Evolutionary conservation across 805 yeast species (phyloP).

Genomic region (Yarrowia sp.): DNA sequence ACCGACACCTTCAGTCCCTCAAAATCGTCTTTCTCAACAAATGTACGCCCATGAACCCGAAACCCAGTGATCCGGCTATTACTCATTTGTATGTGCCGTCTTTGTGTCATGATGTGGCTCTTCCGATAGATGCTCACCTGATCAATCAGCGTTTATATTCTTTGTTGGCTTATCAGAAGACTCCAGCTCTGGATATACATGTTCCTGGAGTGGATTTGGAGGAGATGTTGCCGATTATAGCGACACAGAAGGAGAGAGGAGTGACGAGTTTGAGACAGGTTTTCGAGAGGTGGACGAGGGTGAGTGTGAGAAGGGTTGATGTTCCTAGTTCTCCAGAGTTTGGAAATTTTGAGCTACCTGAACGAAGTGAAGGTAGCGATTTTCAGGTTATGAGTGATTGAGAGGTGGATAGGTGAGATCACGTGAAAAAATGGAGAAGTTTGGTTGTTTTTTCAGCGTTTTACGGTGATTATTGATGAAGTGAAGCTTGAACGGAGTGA

Average conservation of each 20-base stretch:
- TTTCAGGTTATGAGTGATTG: too few species aligned
- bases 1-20: constrained; percentile 5
- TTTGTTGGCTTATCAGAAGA: background rate
- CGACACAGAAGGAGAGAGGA: background rate
- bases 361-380: background rate
- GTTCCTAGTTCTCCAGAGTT: constrained; percentile 4
- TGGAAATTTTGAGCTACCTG: background rate
- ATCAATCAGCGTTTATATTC: constrained; percentile 13
- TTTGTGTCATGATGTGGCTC: background rate
- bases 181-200: background rate
- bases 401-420: too few species aligned
- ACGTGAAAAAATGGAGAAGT: too few species aligned
- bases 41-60: constrained; percentile 3
- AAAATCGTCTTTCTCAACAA: background rate
- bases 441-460: too few species aligned
- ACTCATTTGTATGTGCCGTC: constrained; percentile 7
- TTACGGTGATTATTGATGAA: too few species aligned
- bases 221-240: background rate
- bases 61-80: background rate
- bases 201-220: constrained; percentile 5
- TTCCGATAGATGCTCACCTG: constrained; percentile 8
- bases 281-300: constrained; percentile 4
- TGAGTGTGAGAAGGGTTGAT: background rate
- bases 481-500: too few species aligned
- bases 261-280: background rate